phyloP scores from a whole-genome alignment of 805 yeast genomes.

The Candida argentea region DNA sequence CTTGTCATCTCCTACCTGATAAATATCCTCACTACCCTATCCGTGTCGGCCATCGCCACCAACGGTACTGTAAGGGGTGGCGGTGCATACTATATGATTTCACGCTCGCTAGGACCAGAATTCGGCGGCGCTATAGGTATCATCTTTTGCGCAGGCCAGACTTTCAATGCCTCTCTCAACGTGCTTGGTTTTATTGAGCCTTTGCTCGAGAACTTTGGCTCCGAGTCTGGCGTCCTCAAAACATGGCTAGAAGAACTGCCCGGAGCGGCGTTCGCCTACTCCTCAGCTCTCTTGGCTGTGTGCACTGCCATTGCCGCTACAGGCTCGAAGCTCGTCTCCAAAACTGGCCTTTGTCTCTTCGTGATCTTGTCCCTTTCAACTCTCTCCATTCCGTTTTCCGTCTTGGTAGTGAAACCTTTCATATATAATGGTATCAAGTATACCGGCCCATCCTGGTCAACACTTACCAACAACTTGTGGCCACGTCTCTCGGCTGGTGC shows the following conservation, averaged over 20 bases:
- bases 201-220: constrained; percentile 67
- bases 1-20: constrained; percentile 68
- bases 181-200: constrained; percentile 96
- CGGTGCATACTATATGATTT: constrained; percentile 96
- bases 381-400: constrained; percentile 71
- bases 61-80: constrained; percentile 98
- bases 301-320: constrained; percentile 72
- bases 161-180: constrained; percentile 81
- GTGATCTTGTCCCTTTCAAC: constrained; percentile 60
- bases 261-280: constrained; percentile 62
- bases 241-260: too few relatives aligned
- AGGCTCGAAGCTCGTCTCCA: constrained; percentile 74
- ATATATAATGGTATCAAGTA: constrained; percentile 35
- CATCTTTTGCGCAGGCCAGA: constrained; percentile 91
- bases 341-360: constrained; percentile 70
- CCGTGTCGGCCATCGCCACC: constrained; percentile 92
- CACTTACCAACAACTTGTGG: constrained; percentile 53
- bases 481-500: constrained; percentile 86
- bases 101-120: constrained; percentile 92
- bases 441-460: constrained; percentile 66
- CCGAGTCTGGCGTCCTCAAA: constrained; percentile 55
- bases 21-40: constrained; percentile 75
- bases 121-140: constrained; percentile 97
- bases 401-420: constrained; percentile 50
- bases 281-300: constrained; percentile 54